Conservation (phyloP, 2,329 filamentous ascomycete genomes). For the Pseudovirgaria hyperparasitica region DNA sequence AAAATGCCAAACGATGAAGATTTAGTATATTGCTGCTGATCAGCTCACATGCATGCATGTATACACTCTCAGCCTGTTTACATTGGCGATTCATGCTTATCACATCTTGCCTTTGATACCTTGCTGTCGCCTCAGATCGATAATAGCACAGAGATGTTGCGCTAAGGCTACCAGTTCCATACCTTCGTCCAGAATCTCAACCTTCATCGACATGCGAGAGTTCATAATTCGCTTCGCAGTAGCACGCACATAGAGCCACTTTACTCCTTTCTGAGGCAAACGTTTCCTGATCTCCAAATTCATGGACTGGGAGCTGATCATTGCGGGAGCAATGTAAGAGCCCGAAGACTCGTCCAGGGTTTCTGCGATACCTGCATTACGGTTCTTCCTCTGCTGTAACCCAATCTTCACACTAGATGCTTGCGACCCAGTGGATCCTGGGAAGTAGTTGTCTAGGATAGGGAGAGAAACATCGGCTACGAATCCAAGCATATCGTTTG, state of each 20-base stretch:
- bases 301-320: conserved; percentile 1
- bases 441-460: conserved; percentile 2
- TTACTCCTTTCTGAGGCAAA: conserved; percentile 1
- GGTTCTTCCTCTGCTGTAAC: background rate
- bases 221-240: conserved; percentile 1
- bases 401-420: background rate
- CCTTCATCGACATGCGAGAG: conserved; percentile 1
- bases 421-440: background rate
- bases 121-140: too few relatives aligned
- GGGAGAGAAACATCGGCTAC: conserved; percentile 1
- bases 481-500: conserved; percentile 3
- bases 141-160: too few relatives aligned
- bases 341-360: too few relatives aligned
- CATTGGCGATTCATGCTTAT: too few relatives aligned
- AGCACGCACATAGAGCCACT: conserved; percentile 2
- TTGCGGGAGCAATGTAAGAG: background rate
- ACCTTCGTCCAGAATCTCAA: conserved; percentile 1
- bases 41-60: too few relatives aligned
- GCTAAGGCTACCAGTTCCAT: conserved; percentile 2
- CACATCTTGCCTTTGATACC: too few relatives aligned
- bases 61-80: too few relatives aligned
- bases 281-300: conserved; percentile 3
- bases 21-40: too few relatives aligned
- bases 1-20: too few relatives aligned
- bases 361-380: conserved; percentile 1